phyloP scores from a whole-genome alignment of 2,329 filamentous ascomycete genomes.

The Alternaria dauci region DNA sequence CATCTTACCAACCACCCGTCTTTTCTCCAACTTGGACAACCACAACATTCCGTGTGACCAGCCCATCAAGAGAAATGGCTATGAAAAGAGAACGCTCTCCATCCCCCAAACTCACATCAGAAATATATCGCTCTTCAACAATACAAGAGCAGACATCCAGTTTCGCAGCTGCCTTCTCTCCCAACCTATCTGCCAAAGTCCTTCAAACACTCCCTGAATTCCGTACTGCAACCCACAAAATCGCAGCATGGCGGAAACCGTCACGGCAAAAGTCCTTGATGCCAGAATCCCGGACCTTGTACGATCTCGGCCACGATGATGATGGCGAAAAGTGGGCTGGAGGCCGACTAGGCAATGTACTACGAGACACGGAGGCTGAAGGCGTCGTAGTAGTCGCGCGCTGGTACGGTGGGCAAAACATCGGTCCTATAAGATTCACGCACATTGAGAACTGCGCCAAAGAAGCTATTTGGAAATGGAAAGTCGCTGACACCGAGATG shows the following conservation, averaged over 20 bases:
- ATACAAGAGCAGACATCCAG: constrained; percentile 61
- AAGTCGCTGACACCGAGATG: constrained; percentile 40
- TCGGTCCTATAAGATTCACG: constrained; percentile 62
- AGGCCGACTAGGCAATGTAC: constrained; percentile 56
- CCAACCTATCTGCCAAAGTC: constrained; percentile 49
- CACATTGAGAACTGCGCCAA: constrained; percentile 61
- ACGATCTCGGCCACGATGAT: constrained; percentile 59
- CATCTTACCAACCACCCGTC: constrained; percentile 6
- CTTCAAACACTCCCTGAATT: constrained; percentile 58
- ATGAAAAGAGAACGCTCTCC: constrained; percentile 41
- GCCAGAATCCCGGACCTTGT: constrained; percentile 47
- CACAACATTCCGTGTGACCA: constrained; percentile 1
- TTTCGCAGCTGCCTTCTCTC: constrained; percentile 62
- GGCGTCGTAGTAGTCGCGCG: constrained; percentile 62
- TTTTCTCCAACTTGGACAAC: constrained; percentile 7
- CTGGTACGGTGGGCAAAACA: constrained; percentile 63
- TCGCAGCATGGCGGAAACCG: constrained; percentile 60
- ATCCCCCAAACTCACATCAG: constrained; percentile 19
- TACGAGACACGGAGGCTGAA: constrained; percentile 54
- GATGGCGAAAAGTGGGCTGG: constrained; percentile 64
- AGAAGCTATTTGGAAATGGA: constrained; percentile 57
- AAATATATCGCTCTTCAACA: constrained; percentile 56
- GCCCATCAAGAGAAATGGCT: constrained; percentile 32
- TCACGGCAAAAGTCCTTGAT: constrained; percentile 58
- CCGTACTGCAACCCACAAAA: constrained; percentile 58